Percentiles rank a stretch among this genome's conserved stretches.
phyloP scores from a whole-genome alignment of 1,284 basidiomycete genomes.

The Marasmius tenuissimus region DNA sequence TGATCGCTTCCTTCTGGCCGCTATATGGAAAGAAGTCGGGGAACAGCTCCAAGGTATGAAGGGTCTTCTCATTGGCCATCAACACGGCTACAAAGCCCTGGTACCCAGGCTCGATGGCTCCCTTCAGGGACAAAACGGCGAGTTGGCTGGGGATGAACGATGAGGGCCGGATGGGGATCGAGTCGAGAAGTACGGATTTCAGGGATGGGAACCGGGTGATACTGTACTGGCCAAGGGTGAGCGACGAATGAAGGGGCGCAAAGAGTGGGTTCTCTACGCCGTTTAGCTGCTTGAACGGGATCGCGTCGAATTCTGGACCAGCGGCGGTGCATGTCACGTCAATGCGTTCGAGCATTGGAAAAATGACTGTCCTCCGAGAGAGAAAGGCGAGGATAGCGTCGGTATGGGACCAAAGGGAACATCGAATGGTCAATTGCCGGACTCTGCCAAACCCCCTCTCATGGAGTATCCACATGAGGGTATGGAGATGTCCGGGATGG shows the following conservation, averaged over 20 bases:
- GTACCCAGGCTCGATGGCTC: not conserved
- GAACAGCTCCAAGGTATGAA: not conserved
- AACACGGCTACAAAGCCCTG: not conserved
- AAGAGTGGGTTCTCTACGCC: not conserved
- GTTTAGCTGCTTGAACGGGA: not conserved
- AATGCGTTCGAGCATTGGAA: not conserved
- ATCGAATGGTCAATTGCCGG: not conserved
- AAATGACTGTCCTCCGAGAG: not conserved
- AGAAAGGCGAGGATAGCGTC: not conserved
- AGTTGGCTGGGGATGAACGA: not conserved
- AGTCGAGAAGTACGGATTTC: not conserved
- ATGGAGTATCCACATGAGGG: not conserved
- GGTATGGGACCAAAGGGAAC: not conserved
- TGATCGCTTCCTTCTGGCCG: not conserved
- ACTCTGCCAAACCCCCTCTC: not conserved
- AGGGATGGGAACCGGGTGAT: not conserved
- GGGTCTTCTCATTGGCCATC: not conserved
- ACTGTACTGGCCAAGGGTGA: not conserved
- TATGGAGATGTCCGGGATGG: not conserved
- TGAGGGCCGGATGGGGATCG: not conserved
- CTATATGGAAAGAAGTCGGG: not conserved
- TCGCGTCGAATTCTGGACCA: not conserved
- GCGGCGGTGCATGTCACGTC: not conserved
- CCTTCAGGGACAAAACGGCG: not conserved
- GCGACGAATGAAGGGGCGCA: not conserved